Evolutionary conservation across 2,329 filamentous ascomycete species (phyloP).

Genomic region (Neurospora crassa): DNA sequence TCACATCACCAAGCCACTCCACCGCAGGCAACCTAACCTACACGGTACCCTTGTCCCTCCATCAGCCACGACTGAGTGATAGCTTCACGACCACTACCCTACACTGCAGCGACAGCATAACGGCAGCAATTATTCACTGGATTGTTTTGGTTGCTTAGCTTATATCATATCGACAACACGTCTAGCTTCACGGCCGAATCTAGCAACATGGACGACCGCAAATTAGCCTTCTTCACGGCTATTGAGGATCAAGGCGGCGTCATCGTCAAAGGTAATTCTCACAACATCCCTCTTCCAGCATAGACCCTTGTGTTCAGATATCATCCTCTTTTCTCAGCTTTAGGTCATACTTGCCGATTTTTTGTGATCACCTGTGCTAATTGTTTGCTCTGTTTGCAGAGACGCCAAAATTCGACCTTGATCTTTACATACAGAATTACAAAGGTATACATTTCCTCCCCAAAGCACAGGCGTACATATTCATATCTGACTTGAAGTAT

Average conservation of each 20-base stretch:
- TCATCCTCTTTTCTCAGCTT: neutral
- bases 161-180: neutral
- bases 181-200: neutral
- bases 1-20: neutral
- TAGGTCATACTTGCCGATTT: neutral
- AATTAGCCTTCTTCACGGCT: slow-evolving; percentile 35
- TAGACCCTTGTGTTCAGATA: neutral
- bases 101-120: neutral
- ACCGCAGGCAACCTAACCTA: neutral
- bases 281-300: neutral
- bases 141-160: neutral
- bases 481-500: neutral
- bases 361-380: slow-evolving; percentile 5
- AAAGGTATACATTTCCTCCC: slow-evolving; percentile 41
- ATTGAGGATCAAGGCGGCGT: slow-evolving; percentile 36
- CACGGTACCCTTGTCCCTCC: neutral
- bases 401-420: slow-evolving; percentile 79
- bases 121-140: neutral
- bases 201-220: slow-evolving; percentile 28
- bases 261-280: slow-evolving; percentile 35
- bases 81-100: neutral
- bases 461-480: slow-evolving; percentile 1
- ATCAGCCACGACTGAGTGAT: neutral
- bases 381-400: slow-evolving; percentile 37
- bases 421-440: slow-evolving; percentile 86